phyloP scores from a whole-genome alignment of 768 basidiomycete species.

The Russula vinacea region DNA sequence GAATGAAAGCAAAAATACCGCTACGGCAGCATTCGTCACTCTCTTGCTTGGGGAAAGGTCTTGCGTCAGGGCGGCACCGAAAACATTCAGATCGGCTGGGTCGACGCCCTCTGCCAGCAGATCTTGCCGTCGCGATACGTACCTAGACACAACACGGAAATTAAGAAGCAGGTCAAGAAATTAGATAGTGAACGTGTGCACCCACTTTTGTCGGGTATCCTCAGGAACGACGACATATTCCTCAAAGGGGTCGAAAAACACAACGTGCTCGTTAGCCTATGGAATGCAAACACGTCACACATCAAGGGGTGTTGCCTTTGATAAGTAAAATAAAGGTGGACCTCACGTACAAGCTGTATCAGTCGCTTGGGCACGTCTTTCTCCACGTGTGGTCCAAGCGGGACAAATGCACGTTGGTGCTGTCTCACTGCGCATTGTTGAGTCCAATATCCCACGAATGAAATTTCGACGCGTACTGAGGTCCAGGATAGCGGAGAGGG shows the following conservation, averaged over 20 bases:
- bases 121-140: slow-evolving; percentile 3
- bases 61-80: slow-evolving; percentile 6
- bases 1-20: neutral
- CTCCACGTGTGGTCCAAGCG: slow-evolving; percentile 13
- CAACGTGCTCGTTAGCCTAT: slow-evolving; percentile 11
- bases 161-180: too few species aligned
- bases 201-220: slow-evolving; percentile 18
- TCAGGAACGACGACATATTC: slow-evolving; percentile 17
- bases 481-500: slow-evolving; percentile 16
- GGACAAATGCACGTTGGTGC: slow-evolving; percentile 20
- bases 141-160: neutral
- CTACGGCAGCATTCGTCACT: slow-evolving; percentile 12
- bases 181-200: neutral
- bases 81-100: slow-evolving; percentile 8
- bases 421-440: slow-evolving; percentile 15
- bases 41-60: slow-evolving; percentile 6
- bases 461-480: slow-evolving; percentile 2
- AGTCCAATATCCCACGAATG: neutral
- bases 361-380: slow-evolving; percentile 23
- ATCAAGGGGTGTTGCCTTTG: too few species aligned
- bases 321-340: neutral
- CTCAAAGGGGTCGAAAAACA: slow-evolving; percentile 19
- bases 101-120: slow-evolving; percentile 6
- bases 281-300: neutral
- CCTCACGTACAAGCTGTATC: slow-evolving; percentile 1